Conservation (phyloP, 2,329 filamentous ascomycete genomes). For the Lomentospora prolificans region DNA sequence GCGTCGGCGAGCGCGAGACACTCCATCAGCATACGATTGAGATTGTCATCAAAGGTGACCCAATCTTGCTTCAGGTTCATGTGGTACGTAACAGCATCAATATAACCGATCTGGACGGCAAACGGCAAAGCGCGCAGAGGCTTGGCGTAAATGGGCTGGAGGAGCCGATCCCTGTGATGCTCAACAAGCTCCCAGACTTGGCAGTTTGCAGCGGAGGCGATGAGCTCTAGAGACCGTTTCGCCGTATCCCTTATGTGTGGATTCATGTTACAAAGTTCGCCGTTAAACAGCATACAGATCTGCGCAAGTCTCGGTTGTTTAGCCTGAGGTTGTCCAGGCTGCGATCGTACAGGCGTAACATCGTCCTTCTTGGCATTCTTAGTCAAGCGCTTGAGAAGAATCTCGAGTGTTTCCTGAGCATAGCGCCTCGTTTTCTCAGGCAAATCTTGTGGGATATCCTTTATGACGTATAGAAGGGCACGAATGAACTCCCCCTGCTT, state of each 20-base stretch:
- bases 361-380: constrained; percentile 75
- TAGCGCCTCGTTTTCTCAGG: constrained; percentile 79
- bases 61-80: constrained; percentile 82
- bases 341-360: constrained; percentile 29
- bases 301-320: constrained; percentile 40
- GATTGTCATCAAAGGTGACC: constrained; percentile 81
- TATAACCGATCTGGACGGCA: constrained; percentile 91
- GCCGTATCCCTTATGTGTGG: constrained; percentile 85
- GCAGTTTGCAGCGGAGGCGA: constrained; percentile 67
- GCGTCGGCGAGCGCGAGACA: constrained; percentile 89
- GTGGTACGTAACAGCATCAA: constrained; percentile 94
- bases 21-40: constrained; percentile 86
- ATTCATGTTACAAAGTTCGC: constrained; percentile 91
- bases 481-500: constrained; percentile 83
- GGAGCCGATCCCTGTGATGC: constrained; percentile 79
- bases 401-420: constrained; percentile 73
- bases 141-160: constrained; percentile 92
- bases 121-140: constrained; percentile 88
- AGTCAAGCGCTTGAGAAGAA: constrained; percentile 69
- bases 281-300: constrained; percentile 76
- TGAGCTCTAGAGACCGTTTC: constrained; percentile 67
- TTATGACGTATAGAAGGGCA: constrained; percentile 93
- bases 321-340: constrained; percentile 7
- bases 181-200: constrained; percentile 82
- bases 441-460: constrained; percentile 91